Percentiles rank a stretch among this genome's conserved stretches.
These are phyloP conservation scores for Alternaria ethzedia DNA, from an alignment of 2,329 filamentous ascomycete genomes.

Conservation along the genomic window DNA sequence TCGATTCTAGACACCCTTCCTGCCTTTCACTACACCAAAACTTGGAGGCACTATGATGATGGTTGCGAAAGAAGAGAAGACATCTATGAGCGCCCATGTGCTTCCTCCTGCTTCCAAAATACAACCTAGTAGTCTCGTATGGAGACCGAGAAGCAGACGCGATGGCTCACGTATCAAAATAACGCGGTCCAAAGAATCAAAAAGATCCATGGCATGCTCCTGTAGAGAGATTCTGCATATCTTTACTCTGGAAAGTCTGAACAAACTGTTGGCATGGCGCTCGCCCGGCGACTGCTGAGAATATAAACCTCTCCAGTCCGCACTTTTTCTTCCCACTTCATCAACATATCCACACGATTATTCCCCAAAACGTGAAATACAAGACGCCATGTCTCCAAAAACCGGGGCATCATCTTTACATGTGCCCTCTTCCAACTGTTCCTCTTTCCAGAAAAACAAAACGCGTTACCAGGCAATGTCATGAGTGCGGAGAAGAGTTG, in stretches of 20 bases:
- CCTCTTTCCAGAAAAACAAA: not conserved
- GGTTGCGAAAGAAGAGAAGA: not conserved
- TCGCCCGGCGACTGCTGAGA: not conserved
- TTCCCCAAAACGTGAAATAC: not conserved
- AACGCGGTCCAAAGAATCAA: fast-evolving
- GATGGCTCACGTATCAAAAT: not conserved
- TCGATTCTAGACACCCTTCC: not conserved
- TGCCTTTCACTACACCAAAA: not conserved
- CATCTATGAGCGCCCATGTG: not conserved
- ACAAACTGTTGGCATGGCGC: no score
- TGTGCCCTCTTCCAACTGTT: not conserved
- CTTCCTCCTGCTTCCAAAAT: not conserved
- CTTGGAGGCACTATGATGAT: not conserved
- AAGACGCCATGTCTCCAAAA: no score
- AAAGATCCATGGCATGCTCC: not conserved
- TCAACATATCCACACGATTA: not conserved
- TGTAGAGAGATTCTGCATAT: not conserved
- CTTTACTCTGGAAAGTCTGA: no score
- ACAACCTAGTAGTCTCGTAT: not conserved
- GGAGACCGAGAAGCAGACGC: not conserved
- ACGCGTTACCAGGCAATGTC: fast-evolving
- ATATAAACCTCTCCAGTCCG: not conserved
- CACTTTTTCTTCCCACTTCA: not conserved
- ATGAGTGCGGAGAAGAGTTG: not conserved
- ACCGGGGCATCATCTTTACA: fast-evolving